Conservation (phyloP, 192 early-diverging fungal genomes). For the Linnemannia elongata region DNA sequence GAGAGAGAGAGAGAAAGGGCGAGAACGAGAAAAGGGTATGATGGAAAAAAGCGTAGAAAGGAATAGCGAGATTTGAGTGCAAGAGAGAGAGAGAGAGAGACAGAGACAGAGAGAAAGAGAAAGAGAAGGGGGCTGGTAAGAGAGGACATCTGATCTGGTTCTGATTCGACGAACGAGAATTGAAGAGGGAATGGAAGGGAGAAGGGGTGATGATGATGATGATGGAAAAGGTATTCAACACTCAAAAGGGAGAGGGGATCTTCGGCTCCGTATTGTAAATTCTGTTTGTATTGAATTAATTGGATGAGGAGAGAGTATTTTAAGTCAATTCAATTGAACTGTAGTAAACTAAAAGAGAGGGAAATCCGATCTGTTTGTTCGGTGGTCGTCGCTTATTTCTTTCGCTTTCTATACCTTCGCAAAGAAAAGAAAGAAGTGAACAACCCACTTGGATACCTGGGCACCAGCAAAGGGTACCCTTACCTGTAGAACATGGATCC, state of each 20-base stretch:
- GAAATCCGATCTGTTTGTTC: not conserved
- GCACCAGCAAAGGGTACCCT: no score
- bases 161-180: not conserved
- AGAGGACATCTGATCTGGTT: constrained; percentile 9
- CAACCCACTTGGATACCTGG: no score
- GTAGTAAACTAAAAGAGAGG: not conserved
- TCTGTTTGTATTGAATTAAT: not conserved
- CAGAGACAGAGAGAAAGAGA: not conserved
- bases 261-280: not conserved
- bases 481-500: no score
- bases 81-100: no score
- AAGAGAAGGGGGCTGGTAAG: not conserved
- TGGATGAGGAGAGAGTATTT: not conserved
- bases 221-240: not conserved
- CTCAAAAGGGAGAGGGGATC: not conserved
- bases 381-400: not conserved
- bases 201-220: not conserved
- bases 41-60: not conserved
- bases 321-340: not conserved
- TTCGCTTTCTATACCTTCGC: not conserved
- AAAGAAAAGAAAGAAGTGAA: no score
- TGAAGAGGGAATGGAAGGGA: not conserved
- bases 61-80: not conserved
- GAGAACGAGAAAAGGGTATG: no score
- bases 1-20: no score